phyloP scores from a whole-genome alignment of 1,284 basidiomycete genomes.

The Heterobasidion parviporum region DNA sequence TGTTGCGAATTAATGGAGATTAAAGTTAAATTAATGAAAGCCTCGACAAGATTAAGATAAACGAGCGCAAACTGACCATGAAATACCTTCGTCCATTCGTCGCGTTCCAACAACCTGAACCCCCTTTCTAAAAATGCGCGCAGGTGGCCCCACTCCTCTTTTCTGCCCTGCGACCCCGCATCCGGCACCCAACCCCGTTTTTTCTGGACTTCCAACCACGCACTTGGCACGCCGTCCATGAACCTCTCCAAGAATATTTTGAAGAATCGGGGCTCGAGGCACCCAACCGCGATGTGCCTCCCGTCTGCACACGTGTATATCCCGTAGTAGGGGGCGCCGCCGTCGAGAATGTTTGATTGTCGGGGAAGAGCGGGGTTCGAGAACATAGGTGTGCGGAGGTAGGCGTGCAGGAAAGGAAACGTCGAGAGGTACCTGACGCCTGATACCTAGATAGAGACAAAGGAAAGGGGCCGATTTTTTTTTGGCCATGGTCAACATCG shows the following conservation, averaged over 20 bases:
- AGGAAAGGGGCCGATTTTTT: neutral
- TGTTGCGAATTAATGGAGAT: slow-evolving; percentile 15
- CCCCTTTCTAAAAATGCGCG: slow-evolving; percentile 51
- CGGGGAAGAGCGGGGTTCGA: slow-evolving; percentile 16
- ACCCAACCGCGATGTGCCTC: slow-evolving; percentile 70
- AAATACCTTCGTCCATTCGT: slow-evolving; percentile 67
- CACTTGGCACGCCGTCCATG: slow-evolving; percentile 36
- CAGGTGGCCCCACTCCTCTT: slow-evolving; percentile 53
- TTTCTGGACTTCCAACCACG: slow-evolving; percentile 17
- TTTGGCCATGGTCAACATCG: neutral
- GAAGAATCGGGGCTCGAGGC: slow-evolving; percentile 69
- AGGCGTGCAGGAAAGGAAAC: slow-evolving; percentile 54
- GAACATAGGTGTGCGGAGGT: slow-evolving; percentile 25
- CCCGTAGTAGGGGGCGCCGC: slow-evolving; percentile 74
- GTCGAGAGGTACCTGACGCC: slow-evolving; percentile 71
- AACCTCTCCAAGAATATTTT: slow-evolving; percentile 51
- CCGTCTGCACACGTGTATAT: slow-evolving; percentile 70
- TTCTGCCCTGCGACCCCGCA: slow-evolving; percentile 39
- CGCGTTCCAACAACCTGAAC: slow-evolving; percentile 53
- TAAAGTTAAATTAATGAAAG: neutral
- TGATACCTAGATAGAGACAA: slow-evolving; percentile 46
- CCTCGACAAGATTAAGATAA: neutral
- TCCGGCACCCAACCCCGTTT: slow-evolving; percentile 44
- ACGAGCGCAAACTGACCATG: slow-evolving; percentile 27
- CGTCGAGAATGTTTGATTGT: slow-evolving; percentile 57